Conservation (phyloP, 371 early-diverging fungal species). For the Circinella umbellata region DNA sequence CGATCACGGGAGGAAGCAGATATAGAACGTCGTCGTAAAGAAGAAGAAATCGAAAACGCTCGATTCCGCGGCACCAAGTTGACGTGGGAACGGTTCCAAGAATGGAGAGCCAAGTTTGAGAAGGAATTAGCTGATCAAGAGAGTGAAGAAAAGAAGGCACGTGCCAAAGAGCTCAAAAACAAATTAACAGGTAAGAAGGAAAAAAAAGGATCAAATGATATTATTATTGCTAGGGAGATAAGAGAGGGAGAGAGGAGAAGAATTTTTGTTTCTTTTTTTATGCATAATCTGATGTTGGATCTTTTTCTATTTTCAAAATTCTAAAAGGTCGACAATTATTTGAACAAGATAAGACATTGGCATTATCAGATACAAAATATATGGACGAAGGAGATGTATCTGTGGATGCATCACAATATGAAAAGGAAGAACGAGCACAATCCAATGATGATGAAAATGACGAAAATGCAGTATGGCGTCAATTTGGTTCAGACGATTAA, state of each 20-base stretch:
- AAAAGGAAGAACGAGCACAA: constrained; percentile 55
- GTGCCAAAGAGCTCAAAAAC: constrained; percentile 51
- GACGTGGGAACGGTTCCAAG: constrained; percentile 76
- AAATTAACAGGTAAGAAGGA: constrained; percentile 60
- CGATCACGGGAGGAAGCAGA: constrained; percentile 56
- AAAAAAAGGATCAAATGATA: background rate
- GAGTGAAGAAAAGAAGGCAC: constrained; percentile 50
- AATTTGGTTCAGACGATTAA: constrained; percentile 41
- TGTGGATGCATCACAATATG: constrained; percentile 78
- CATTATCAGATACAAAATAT: constrained; percentile 80
- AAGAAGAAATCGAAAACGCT: constrained; percentile 81
- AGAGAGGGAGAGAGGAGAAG: background rate
- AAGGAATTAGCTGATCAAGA: constrained; percentile 71
- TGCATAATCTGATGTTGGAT: too few species aligned
- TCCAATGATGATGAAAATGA: constrained; percentile 69
- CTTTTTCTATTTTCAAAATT: background rate
- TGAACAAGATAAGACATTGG: constrained; percentile 86
- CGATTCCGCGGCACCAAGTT: constrained; percentile 88
- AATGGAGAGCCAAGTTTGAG: constrained; percentile 84
- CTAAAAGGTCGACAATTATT: constrained; percentile 85
- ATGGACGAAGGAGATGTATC: constrained; percentile 89
- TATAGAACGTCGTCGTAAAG: constrained; percentile 65
- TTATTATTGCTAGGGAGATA: too few species aligned
- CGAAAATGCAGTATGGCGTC: constrained; percentile 48
- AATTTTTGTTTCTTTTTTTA: background rate